Base-by-base conservation (phyloP, 2,329 filamentous ascomycete species). In the Trichoderma harzianum region DNA sequence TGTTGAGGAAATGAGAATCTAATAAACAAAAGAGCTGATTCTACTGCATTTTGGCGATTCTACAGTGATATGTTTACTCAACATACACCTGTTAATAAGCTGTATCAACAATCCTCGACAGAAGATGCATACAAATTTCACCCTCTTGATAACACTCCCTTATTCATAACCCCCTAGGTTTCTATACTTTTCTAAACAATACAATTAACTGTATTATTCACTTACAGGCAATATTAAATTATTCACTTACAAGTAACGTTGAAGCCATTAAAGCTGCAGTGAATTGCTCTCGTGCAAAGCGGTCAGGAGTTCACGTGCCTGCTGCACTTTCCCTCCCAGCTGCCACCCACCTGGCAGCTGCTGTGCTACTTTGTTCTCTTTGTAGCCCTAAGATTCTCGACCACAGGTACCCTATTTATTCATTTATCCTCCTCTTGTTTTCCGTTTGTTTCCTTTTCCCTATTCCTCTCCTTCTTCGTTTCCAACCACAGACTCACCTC, bases 231-330 rank as follows among this genome's bases (percentile, higher is more conserved):
- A n/a, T n/a, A n/a, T n/a, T n/a, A n/a, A n/a, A n/a, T 43, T 43
- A 43, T 43, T 43, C 43, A 51, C 43, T 21, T 21, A 21, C 10
- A 51, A 7, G 2, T 16, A 18, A 43, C 16, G 8, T 10, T 43
- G 39, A 2, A 43, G 39, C 39, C n/a, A 43, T 43, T 43, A 1
- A 43, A 43, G 16, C 39, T 43, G 39, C 68, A 58, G 60, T 70
- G 68, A 70, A 70, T 70, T 14, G 60, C 60, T 26, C 34, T 47
- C 18, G 16, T 7, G 12, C 18, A 28, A 32, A 70, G 53, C 53
- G 36, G 53, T 58, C 34, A 61, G 39, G 36, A 36, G 39, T 61
- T 43, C 68, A 70, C 68, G 68, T 70, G 68, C 60, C 24, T 12
- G 21, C 66, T 32, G 43, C 43, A 51, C 66, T 30, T 69, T n/a